Evolutionary conservation across 257 asterid species (phyloP).

Genomic region (Nicotiana noctiflora): DNA sequence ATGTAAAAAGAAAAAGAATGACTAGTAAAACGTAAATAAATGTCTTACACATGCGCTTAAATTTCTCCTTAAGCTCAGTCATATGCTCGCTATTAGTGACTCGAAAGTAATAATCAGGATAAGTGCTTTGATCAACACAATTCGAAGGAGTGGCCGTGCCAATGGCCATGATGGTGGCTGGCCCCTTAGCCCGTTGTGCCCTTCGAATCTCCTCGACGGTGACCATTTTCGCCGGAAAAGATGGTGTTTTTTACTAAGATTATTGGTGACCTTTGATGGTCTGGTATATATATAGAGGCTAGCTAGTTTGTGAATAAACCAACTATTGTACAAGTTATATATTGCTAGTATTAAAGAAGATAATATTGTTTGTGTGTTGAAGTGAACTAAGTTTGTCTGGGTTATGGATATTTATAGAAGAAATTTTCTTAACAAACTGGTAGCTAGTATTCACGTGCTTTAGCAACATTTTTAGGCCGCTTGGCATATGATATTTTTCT

Average conservation of each 20-base stretch:
- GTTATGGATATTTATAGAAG: not conserved
- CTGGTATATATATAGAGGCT: too few relatives aligned
- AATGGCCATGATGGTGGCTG: constrained; percentile 70
- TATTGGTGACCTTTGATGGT: not conserved
- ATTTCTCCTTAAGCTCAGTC: constrained; percentile 57
- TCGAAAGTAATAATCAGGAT: constrained; percentile 62
- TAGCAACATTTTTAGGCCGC: not conserved
- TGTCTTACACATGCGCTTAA: constrained; percentile 72
- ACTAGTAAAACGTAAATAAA: not conserved
- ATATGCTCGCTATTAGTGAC: constrained; percentile 62
- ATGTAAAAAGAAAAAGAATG: too few relatives aligned
- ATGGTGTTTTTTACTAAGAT: not conserved
- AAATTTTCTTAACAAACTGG: not conserved
- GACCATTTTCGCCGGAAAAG: constrained; percentile 28
- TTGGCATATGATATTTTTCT: not conserved
- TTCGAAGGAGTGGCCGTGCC: constrained; percentile 64
- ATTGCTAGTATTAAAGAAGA: not conserved
- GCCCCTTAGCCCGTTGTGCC: constrained; percentile 68
- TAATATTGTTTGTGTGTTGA: not conserved
- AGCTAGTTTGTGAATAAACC: not conserved
- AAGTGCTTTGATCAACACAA: constrained; percentile 56
- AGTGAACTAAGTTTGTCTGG: not conserved
- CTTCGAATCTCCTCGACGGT: constrained; percentile 57
- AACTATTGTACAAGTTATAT: not conserved
- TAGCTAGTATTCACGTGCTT: constrained; percentile 11